Percentiles rank a stretch among this genome's conserved stretches.
phyloP scores from a whole-genome alignment of 2,329 filamentous ascomycete genomes.

The Fusarium clavum region DNA sequence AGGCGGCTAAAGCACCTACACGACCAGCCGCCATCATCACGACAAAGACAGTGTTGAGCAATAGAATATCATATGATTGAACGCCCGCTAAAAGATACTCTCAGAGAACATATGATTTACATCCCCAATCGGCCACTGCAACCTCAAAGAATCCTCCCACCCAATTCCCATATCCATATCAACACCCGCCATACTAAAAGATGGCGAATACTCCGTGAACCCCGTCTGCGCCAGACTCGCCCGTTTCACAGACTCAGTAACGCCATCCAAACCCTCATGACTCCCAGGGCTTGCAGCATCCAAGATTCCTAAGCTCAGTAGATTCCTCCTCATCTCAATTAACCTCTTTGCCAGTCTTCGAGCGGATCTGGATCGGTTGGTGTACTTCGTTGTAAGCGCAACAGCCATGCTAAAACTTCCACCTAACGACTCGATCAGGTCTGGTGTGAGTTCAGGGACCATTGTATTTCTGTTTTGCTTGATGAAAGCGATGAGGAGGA shows the following conservation, averaged over 20 bases:
- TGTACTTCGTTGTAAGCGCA: conserved; percentile 21
- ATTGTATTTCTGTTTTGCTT: conserved; percentile 28
- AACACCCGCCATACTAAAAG: conserved; percentile 2
- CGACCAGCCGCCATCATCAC: not conserved
- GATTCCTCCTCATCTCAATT: conserved; percentile 22
- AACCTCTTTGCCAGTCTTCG: conserved; percentile 22
- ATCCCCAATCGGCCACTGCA: conserved; percentile 32
- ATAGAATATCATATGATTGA: not conserved
- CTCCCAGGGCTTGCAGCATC: conserved; percentile 7
- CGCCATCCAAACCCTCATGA: conserved; percentile 12
- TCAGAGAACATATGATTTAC: conserved; percentile 37
- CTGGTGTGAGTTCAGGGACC: conserved; percentile 10
- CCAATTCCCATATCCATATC: conserved; percentile 32
- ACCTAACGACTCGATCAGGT: conserved; percentile 18
- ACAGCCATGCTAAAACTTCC: conserved; percentile 33
- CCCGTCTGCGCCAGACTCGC: conserved; percentile 10
- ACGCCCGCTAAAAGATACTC: conserved; percentile 15
- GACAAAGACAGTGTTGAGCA: not conserved
- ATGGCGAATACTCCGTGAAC: conserved; percentile 18
- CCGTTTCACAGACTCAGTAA: conserved; percentile 17
- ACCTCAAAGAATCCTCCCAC: conserved; percentile 26
- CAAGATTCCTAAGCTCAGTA: conserved; percentile 17
- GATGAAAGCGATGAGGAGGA: conserved; percentile 28
- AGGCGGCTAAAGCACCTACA: not conserved
- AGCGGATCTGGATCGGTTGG: conserved; percentile 10